Conservation (phyloP, 441 rosid genomes). For the Jatropha podagrica region DNA sequence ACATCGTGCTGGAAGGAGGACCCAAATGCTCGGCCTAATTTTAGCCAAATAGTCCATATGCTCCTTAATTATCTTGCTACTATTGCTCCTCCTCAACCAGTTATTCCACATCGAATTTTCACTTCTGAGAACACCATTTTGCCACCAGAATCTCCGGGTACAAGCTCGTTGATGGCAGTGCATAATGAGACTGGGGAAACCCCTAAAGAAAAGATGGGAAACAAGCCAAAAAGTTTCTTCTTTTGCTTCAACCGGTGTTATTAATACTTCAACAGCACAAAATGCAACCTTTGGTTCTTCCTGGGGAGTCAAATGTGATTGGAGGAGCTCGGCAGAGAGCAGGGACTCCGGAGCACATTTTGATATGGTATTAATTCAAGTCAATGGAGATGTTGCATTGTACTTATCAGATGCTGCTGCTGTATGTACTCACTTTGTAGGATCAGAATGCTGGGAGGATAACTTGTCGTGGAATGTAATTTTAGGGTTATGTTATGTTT, state of each 20-base stretch:
- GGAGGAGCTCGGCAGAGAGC: background rate
- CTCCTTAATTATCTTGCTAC: conserved; percentile 60
- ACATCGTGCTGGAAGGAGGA: conserved; percentile 95
- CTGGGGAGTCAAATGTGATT: background rate
- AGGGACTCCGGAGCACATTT: background rate
- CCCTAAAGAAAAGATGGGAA: conserved; percentile 38
- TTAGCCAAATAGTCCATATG: conserved; percentile 76
- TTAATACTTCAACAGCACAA: conserved; percentile 27
- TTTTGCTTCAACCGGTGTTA: conserved; percentile 66
- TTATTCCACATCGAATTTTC: conserved; percentile 46
- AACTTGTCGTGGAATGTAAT: too few species aligned
- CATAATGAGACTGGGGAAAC: conserved; percentile 43
- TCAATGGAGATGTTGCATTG: background rate
- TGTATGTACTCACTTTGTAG: background rate
- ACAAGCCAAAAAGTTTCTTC: conserved; percentile 48
- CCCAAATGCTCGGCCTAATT: conserved; percentile 73
- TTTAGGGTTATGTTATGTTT: background rate
- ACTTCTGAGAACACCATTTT: conserved; percentile 58
- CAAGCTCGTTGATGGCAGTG: conserved; percentile 66
- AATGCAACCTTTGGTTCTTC: background rate
- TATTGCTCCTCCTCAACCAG: conserved; percentile 49
- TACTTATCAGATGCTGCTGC: background rate
- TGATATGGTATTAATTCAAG: background rate
- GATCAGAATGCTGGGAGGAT: background rate
- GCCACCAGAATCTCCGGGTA: conserved; percentile 83